Evolutionary conservation across 768 basidiomycete species (phyloP).

Genomic region (Chalciporus chontae): DNA sequence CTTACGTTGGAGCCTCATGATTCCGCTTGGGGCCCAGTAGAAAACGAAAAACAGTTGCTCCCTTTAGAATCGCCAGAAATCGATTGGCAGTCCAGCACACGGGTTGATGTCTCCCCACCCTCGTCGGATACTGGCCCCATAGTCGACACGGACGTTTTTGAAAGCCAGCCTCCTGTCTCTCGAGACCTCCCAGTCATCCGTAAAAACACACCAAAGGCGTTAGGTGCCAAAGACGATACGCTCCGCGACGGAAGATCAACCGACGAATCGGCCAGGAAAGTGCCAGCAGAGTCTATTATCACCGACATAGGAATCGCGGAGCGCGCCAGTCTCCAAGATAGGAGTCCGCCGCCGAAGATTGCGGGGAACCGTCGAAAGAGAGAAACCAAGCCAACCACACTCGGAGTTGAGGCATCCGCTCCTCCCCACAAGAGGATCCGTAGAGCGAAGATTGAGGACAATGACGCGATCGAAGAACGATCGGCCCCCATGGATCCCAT

Average conservation of each 20-base stretch:
- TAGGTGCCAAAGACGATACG: neutral
- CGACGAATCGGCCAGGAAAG: neutral
- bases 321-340: neutral
- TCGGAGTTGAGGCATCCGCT: constrained; percentile 11
- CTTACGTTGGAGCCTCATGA: neutral
- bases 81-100: constrained; percentile 14
- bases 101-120: constrained; percentile 11
- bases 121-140: neutral
- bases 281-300: neutral
- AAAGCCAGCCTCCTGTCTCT: neutral
- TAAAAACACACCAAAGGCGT: neutral
- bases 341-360: constrained; percentile 8
- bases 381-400: constrained; percentile 6
- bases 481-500: neutral
- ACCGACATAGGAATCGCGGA: neutral
- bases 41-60: neutral
- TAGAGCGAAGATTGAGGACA: constrained; percentile 4
- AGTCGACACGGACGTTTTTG: neutral
- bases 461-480: neutral
- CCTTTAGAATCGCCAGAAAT: constrained; percentile 8
- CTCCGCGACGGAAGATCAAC: neutral
- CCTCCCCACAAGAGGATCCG: constrained; percentile 22
- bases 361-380: constrained; percentile 28
- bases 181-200: neutral
- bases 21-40: neutral